These are phyloP conservation scores for Amoebophrya sp. DNA, from an alignment of 169 alveolate species.

Conservation along the genomic window DNA sequence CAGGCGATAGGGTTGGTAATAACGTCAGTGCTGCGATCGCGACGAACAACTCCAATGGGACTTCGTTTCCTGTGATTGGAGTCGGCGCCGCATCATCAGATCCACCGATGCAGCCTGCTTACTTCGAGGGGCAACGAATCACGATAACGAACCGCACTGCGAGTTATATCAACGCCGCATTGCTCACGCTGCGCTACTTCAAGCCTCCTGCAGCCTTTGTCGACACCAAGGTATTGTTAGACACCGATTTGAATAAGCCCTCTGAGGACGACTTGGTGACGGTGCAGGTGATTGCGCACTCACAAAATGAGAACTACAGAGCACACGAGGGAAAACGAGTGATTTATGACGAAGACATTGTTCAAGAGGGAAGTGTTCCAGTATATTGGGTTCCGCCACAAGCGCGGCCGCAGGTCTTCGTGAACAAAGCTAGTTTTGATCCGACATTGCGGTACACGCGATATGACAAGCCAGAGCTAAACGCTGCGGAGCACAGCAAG, in stretches of 20 bases:
- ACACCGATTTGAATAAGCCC: background rate
- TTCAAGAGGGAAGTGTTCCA: background rate
- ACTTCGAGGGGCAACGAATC: conserved; percentile 14
- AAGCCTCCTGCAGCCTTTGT: background rate
- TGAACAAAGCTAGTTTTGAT: background rate
- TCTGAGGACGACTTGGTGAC: background rate
- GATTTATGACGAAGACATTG: background rate
- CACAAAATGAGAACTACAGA: background rate
- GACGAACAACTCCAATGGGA: background rate
- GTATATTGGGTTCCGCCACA: background rate
- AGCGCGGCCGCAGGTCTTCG: background rate
- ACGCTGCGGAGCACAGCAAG: no score
- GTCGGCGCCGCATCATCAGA: background rate
- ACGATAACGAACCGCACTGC: background rate
- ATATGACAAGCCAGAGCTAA: background rate
- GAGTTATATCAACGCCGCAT: background rate
- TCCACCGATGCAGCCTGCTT: background rate
- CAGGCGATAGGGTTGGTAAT: background rate
- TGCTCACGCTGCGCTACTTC: conserved; percentile 3
- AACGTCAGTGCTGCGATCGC: background rate
- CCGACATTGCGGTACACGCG: background rate
- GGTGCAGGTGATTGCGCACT: background rate
- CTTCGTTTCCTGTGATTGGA: background rate
- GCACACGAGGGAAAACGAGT: background rate
- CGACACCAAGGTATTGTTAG: background rate